Evolutionary conservation across 148 eudicot species (phyloP).

Genomic region (Bassia scoparia): DNA sequence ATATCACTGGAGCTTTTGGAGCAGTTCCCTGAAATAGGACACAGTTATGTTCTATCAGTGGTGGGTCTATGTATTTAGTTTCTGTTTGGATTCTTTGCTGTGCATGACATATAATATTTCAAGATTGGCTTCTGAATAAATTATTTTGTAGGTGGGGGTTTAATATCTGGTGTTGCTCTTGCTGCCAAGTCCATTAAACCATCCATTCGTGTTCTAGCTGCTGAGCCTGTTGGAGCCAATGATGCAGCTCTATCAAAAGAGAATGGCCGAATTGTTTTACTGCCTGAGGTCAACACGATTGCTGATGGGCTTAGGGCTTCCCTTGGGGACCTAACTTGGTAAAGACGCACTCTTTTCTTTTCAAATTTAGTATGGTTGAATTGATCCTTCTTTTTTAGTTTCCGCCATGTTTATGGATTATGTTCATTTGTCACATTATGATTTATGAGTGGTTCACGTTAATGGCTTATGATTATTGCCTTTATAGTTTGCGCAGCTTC

Average conservation of each 20-base stretch:
- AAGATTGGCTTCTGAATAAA: neutral
- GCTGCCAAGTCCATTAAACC: slow-evolving; percentile 94
- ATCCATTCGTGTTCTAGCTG: slow-evolving; percentile 70
- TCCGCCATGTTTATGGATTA: neutral
- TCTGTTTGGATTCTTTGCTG: neutral
- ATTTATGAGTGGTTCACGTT: neutral
- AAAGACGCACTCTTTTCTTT: slow-evolving; percentile 18
- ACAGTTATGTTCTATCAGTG: slow-evolving; percentile 85
- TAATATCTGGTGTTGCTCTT: slow-evolving; percentile 87
- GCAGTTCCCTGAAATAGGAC: slow-evolving; percentile 84
- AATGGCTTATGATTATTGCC: neutral
- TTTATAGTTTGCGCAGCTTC: neutral
- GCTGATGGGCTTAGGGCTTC: slow-evolving; percentile 96
- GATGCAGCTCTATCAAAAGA: slow-evolving; percentile 88
- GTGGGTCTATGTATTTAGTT: slow-evolving; percentile 29
- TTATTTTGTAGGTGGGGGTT: slow-evolving; percentile 71
- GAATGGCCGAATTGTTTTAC: slow-evolving; percentile 54
- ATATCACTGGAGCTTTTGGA: slow-evolving; percentile 87
- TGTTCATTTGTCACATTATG: neutral
- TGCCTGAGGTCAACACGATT: slow-evolving; percentile 67
- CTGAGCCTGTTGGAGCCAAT: slow-evolving; percentile 92
- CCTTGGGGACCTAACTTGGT: slow-evolving; percentile 93
- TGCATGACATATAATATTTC: neutral
- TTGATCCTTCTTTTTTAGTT: neutral
- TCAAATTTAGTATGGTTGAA: neutral